Evolutionary conservation across 495 filamentous ascomycete species (phyloP), one percentile per base, ranked within the genome.

Genomic region (Letharia lupina): DNA sequence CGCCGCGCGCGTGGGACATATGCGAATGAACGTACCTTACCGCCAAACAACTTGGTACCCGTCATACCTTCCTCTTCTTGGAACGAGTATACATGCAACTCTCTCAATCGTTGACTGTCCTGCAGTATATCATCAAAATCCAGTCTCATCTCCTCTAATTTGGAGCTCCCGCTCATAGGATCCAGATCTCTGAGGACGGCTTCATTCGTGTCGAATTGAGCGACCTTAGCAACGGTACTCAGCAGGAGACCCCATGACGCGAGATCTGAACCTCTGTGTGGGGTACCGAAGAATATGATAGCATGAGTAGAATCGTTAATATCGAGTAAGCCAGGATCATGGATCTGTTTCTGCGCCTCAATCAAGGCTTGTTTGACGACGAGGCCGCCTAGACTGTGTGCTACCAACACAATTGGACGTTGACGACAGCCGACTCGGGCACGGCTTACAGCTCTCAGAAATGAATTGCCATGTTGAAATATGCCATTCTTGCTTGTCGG

Each of bases 11-110:
- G 16, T 10, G 16, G 44, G 3, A 12, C 16, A 3, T 47, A 3
- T 20, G 16, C 15, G 20, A 1, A 40, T 0, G 3, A 33, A 45
- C 28, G 13, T 65, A 66, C 66, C 54, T 68, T 68, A 3, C 50
- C 41, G 6, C 41, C 54, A 23, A 68, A 28, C 7, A 33, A 15
- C 20, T 20, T 12, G 4, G 62, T 6, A 42, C 67, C 41, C 3
- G 67, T 44, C n/a, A 60, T 45, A 28, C 67, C 67, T 5, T 35
- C 20, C n/a, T 52, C 54, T 44, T 68, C 64, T 44, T 68, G 62
- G 39, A 68, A 68, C 16, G 67, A 61, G 35, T 60, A 67, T 4
- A 68, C 20, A 16, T 28, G 42, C n/a, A 68, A 39, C 23, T 35
- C 16, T 10, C 28, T 50, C 15, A 15, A 15, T 28, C 41, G 23